Conservation (phyloP, 2,329 filamentous ascomycete genomes). For the Neofusicoccum cordaticola region DNA sequence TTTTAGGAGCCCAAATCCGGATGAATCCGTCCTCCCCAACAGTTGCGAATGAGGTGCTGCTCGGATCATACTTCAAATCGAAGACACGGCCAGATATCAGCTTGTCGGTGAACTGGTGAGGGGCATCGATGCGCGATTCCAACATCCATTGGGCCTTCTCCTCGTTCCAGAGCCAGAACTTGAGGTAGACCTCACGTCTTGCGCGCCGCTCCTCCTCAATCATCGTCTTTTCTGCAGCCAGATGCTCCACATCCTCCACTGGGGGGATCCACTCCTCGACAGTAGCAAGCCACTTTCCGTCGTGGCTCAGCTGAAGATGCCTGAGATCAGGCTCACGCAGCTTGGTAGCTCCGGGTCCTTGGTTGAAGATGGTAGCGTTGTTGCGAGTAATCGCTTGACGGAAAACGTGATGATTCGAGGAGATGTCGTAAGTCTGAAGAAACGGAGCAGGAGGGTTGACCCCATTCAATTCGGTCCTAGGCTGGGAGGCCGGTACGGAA, state of each 20-base stretch:
- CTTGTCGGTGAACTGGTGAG: conserved; percentile 60
- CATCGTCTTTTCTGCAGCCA: conserved; percentile 43
- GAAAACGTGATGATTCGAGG: conserved; percentile 71
- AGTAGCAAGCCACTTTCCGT: conserved; percentile 87
- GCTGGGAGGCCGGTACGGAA: conserved; percentile 53
- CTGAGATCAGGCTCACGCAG: conserved; percentile 77
- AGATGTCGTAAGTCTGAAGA: conserved; percentile 85
- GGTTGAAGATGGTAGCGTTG: conserved; percentile 77
- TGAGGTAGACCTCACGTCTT: conserved; percentile 73
- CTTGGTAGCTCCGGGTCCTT: conserved; percentile 47
- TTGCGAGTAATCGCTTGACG: conserved; percentile 87
- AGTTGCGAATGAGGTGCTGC: conserved; percentile 72
- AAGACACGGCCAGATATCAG: conserved; percentile 59
- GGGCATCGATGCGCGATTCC: conserved; percentile 77
- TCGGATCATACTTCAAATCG: conserved; percentile 69
- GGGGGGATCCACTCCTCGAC: conserved; percentile 88
- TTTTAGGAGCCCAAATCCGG: conserved; percentile 76
- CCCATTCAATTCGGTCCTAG: conserved; percentile 28
- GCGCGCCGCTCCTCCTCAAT: conserved; percentile 43
- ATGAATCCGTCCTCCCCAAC: conserved; percentile 77
- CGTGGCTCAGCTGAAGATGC: conserved; percentile 69
- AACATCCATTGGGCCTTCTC: conserved; percentile 64
- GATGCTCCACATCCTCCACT: conserved; percentile 61
- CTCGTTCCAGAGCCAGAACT: conserved; percentile 77
- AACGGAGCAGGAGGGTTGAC: conserved; percentile 52